Evolutionary conservation across 2,329 filamentous ascomycete species (phyloP), one percentile per base, ranked within the genome.

Genomic region (Sarocladium oryzae): DNA sequence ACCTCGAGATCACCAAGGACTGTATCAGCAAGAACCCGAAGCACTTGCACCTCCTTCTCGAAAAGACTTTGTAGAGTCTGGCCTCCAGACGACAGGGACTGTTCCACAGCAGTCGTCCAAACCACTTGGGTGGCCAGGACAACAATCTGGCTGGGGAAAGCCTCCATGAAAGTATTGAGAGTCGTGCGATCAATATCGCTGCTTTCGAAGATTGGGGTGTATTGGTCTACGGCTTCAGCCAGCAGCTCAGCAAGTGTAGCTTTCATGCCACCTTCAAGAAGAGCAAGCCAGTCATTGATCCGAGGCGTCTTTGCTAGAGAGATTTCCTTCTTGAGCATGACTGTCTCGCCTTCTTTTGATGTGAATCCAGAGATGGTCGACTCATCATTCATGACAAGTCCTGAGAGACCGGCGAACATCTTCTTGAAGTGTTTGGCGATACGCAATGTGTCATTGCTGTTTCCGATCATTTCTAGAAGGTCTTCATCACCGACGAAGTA

Each of bases 401-500:
- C 93, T 4, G 86, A 92, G 45, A 99, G 77, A 55, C 93, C 93
- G 56, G 95, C 93, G 75, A 99, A 99, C 93, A 99, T 99, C 76
- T 99, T 99, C 68, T 95, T 92, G 75, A 99, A 90, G 73, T 99
- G 95, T 68, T 99, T 99, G 36, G 93, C 89, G 58, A 99, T 95
- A 51, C 93, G 90, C 54, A 93, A 73, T 9, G 92, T 96, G 63
- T 99, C 93, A 63, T 96, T 96, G 72, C 92, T 97, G 68, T 99
- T 99, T 65, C 93, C 93, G 57, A 99, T 99, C 71, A 99, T 99
- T 68, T 99, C 93, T 21, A 99, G 78, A 52, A 99, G 74, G 69
- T 99, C 93, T 65, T 99, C 95, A 62, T 99, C 95, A 67, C 93
- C 93, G 52, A 99, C 95, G 61, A 99, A 99, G 74, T 99, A 99